Percentiles rank a stretch among this genome's conserved stretches.
Conservation (phyloP, 306 rosid genomes). For the Sesbania bispinosa region DNA sequence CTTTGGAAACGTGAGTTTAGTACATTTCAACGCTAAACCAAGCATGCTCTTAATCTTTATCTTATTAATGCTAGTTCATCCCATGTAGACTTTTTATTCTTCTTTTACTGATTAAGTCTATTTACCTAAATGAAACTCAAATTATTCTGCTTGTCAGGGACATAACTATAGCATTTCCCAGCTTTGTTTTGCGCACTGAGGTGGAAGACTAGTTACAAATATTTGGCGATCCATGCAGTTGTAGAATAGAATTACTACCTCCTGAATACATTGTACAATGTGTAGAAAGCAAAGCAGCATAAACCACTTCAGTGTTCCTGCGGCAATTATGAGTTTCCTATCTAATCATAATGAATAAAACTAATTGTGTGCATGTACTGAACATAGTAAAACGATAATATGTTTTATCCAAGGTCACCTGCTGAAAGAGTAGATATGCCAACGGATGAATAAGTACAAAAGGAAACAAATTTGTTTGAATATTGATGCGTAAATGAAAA, state of each 20-base stretch:
- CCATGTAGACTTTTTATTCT: not conserved
- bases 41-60: too few species aligned
- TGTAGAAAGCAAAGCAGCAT: not conserved
- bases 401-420: not conserved
- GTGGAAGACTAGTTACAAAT: slow-evolving; percentile 38
- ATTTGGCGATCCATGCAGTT: not conserved
- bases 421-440: not conserved
- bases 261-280: not conserved
- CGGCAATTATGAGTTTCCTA: not conserved
- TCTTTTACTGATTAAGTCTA: not conserved
- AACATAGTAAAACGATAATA: not conserved
- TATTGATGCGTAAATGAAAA: not conserved
- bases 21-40: too few species aligned
- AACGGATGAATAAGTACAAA: not conserved
- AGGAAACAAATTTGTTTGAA: not conserved
- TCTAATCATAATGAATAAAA: not conserved
- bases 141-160: slow-evolving; percentile 50
- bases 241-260: not conserved
- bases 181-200: slow-evolving; percentile 52
- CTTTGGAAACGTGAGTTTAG: too few species aligned
- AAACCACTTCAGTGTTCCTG: not conserved
- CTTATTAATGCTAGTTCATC: not conserved
- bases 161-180: slow-evolving; percentile 68
- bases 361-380: not conserved
- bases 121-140: not conserved